A percentile compares a stretch with the other conserved stretches of the same genome.
Conservation (phyloP, 768 basidiomycete genomes). For the Lentinula sp. region DNA sequence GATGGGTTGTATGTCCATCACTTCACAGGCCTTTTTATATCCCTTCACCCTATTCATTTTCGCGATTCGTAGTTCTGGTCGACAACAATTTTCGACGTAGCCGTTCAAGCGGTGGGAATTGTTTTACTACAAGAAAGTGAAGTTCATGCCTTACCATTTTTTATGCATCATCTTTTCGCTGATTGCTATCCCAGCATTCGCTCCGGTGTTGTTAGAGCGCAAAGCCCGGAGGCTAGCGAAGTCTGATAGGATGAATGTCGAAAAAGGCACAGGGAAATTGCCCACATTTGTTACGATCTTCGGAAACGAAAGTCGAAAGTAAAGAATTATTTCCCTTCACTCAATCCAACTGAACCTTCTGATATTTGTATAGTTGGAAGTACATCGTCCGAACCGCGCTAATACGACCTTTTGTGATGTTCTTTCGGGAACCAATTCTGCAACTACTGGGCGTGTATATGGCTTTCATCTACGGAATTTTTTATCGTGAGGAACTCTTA, state of each 20-base stretch:
- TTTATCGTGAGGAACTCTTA: slow-evolving; percentile 39
- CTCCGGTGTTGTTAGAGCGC: slow-evolving; percentile 37
- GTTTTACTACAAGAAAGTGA: slow-evolving; percentile 59
- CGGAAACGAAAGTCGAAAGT: slow-evolving; percentile 19
- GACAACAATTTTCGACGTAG: slow-evolving; percentile 49
- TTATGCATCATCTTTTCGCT: slow-evolving; percentile 17
- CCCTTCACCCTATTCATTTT: not conserved
- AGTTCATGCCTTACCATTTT: not conserved
- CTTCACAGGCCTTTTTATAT: not conserved
- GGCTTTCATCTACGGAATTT: slow-evolving; percentile 60
- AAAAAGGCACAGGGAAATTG: slow-evolving; percentile 28
- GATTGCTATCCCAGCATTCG: slow-evolving; percentile 31
- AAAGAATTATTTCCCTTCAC: not conserved
- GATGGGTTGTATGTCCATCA: slow-evolving; percentile 52
- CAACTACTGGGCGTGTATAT: slow-evolving; percentile 64
- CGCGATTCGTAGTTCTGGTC: slow-evolving; percentile 50
- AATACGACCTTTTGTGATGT: slow-evolving; percentile 62
- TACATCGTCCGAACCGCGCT: slow-evolving; percentile 46
- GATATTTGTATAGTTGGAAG: slow-evolving; percentile 35
- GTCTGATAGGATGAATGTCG: slow-evolving; percentile 30
- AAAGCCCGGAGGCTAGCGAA: slow-evolving; percentile 44
- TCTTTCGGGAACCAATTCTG: slow-evolving; percentile 56
- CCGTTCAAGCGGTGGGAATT: slow-evolving; percentile 49
- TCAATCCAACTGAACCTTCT: not conserved
- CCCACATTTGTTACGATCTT: slow-evolving; percentile 40